phyloP scores from a whole-genome alignment of 1,139 yeast species.

The Diutina neorugosa region DNA sequence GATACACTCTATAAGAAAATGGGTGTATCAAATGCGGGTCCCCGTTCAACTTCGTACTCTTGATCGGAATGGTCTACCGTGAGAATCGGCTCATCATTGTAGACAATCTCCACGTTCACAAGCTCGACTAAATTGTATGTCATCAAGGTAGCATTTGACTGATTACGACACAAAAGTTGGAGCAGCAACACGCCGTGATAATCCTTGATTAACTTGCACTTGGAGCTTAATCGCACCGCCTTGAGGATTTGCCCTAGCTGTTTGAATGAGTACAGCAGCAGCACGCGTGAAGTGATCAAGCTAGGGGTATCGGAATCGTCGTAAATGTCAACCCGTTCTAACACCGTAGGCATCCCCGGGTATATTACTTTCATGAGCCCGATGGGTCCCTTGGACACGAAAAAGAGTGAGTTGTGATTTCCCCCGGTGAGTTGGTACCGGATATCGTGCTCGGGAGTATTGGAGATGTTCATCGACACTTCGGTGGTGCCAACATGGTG shows the following conservation, averaged over 20 bases:
- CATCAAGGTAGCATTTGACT: constrained; percentile 33
- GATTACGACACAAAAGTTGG: constrained; percentile 29
- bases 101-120: background rate
- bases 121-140: constrained; percentile 48
- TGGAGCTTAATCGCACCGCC: constrained; percentile 44
- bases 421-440: constrained; percentile 6
- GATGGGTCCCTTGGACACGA: constrained; percentile 56
- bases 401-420: constrained; percentile 22
- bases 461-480: constrained; percentile 35
- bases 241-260: constrained; percentile 40
- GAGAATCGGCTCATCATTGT: background rate
- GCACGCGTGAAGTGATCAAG: constrained; percentile 4
- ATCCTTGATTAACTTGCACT: constrained; percentile 52
- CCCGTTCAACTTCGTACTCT: background rate
- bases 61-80: background rate
- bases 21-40: background rate
- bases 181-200: constrained; percentile 38
- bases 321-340: constrained; percentile 34
- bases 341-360: constrained; percentile 50
- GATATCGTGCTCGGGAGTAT: constrained; percentile 9
- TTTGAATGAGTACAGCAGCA: constrained; percentile 39
- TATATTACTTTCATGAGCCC: constrained; percentile 59
- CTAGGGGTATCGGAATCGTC: constrained; percentile 5
- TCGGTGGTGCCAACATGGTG: constrained; percentile 52
- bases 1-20: background rate